Evolutionary conservation across 495 filamentous ascomycete genomes (phyloP), one percentile per base, ranked within the genome.

Genomic region (Venustampulla echinocandica): DNA sequence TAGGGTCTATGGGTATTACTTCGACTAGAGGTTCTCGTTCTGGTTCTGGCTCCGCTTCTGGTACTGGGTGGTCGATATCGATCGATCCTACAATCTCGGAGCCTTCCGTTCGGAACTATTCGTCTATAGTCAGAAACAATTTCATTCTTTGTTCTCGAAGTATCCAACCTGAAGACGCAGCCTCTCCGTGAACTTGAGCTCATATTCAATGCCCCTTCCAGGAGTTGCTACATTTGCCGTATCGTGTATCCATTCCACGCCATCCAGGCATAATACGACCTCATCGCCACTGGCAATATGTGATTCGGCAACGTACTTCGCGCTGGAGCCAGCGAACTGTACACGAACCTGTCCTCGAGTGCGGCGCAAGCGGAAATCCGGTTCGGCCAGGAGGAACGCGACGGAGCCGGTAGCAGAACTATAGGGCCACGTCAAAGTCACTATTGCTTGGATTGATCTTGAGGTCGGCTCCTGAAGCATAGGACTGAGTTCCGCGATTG

Each of bases 361-460:
- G 18, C 75, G 73, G 15, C 92, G 87, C 25, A 95, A 76, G 32
- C 87, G 82, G 55, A 92, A 85, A 57, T 98, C 90, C 19, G 83
- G 80, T 46, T 96, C 92, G 10, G 84, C 83, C 3, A 95, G 72
- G 2, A 88, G 74, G 23, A 98, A 75, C 40, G 87, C 80, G 51
- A 86, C 66, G 9, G 78, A 80, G 30, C 73, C 70, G 5, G 74
- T 81, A 11, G 85, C 82, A 4, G 80, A 81, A 25, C 84, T 94
- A 63, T 85, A 98, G 0, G 92, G 92, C 90, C 92, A 96, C 36
- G 88, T 77, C 14, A 98, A 78, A 4, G 84, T 86, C 25, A 95
- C 80, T 1, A 87, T 70, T 11, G 81, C 89, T 42, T 67, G 63
- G 21, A 88, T 67, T n/a, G 53, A 53, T 28, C 46, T 45, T 10